Evolutionary conservation across 352 stramenopile genomes (phyloP).

Genomic region (Saprolegnia parasitica): DNA sequence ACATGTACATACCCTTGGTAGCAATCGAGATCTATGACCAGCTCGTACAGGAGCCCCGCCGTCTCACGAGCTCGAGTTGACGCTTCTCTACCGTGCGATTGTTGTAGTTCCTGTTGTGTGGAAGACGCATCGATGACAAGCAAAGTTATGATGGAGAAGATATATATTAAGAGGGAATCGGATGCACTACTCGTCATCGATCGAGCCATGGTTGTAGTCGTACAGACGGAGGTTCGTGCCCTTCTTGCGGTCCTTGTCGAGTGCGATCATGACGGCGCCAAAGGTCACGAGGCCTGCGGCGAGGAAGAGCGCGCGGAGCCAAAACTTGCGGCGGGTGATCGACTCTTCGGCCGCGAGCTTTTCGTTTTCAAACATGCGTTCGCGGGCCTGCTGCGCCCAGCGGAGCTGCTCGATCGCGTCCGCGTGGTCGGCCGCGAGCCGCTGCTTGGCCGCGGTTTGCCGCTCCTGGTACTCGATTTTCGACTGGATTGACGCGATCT

Average conservation of each 20-base stretch:
- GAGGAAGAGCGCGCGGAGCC: neutral
- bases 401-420: conserved; percentile 5
- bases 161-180: neutral
- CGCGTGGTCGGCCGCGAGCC: neutral
- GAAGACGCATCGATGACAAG: too few species aligned
- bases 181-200: neutral
- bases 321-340: conserved; percentile 4
- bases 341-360: conserved; percentile 11
- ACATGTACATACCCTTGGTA: too few species aligned
- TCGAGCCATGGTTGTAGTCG: conserved; percentile 5
- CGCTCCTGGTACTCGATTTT: conserved; percentile 5
- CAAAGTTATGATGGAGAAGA: neutral
- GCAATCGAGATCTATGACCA: too few species aligned
- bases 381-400: neutral
- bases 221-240: conserved; percentile 10
- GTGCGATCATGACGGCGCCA: conserved; percentile 5
- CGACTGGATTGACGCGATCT: neutral
- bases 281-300: neutral
- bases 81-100: too few species aligned
- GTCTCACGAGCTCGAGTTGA: too few species aligned
- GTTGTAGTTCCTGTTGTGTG: too few species aligned
- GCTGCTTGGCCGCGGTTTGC: neutral
- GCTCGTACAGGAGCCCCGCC: too few species aligned
- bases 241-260: conserved; percentile 8
- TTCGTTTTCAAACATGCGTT: conserved; percentile 12